Evolutionary conservation across 169 alveolate genomes (phyloP).

Genomic region (Babesia ovata): DNA sequence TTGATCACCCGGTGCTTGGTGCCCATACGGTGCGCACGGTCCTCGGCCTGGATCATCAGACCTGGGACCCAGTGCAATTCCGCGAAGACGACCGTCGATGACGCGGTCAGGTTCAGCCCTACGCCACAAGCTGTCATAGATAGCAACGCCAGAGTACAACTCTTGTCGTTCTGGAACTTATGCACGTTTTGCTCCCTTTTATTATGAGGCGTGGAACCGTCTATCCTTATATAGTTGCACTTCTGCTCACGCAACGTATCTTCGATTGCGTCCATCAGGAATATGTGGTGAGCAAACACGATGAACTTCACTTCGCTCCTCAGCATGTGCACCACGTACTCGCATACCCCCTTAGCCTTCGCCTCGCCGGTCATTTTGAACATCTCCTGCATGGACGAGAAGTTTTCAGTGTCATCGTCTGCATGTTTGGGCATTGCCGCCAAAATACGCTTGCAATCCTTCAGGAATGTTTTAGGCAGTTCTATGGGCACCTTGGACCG

Average conservation of each 20-base stretch:
- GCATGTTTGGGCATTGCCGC: background rate
- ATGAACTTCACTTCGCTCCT: constrained; percentile 89
- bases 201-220: constrained; percentile 89
- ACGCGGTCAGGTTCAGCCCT: constrained; percentile 94
- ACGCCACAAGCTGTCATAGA: constrained; percentile 94
- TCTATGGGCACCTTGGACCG: constrained; percentile 89
- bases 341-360: constrained; percentile 89
- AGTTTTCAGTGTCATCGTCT: constrained; percentile 24
- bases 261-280: constrained; percentile 90
- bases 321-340: constrained; percentile 89
- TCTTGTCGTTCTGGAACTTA: constrained; percentile 85
- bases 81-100: constrained; percentile 96
- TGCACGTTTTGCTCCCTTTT: constrained; percentile 88
- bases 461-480: constrained; percentile 61
- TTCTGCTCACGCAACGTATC: constrained; percentile 70
- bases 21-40: constrained; percentile 97
- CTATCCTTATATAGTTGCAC: constrained; percentile 89
- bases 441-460: constrained; percentile 11
- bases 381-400: constrained; percentile 68
- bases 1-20: constrained; percentile 77
- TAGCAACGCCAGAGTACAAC: constrained; percentile 87
- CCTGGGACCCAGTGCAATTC: constrained; percentile 98
- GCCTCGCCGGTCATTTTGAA: constrained; percentile 93
- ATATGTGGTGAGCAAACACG: constrained; percentile 94
- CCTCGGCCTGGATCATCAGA: constrained; percentile 96